Percentiles rank a stretch among this genome's conserved stretches.
These are phyloP conservation scores for Crucihimalaya himalaica DNA, from an alignment of 345 rosid genomes.

Conservation along the genomic window DNA sequence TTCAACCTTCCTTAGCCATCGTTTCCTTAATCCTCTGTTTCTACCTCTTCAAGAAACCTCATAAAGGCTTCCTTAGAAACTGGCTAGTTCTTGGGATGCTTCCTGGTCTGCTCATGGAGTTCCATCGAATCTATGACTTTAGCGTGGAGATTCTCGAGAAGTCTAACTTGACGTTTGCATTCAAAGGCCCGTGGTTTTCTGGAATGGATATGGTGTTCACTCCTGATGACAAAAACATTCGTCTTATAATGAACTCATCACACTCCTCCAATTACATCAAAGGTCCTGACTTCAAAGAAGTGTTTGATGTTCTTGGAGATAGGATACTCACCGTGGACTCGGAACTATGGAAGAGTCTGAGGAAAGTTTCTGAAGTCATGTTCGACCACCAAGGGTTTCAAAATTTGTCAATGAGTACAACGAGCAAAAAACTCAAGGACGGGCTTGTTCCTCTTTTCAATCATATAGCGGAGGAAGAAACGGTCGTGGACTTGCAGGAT, in stretches of 20 bases:
- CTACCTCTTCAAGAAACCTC: neutral
- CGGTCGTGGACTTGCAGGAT: neutral
- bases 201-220: neutral
- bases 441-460: neutral
- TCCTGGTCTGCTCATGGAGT: neutral
- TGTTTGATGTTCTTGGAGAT: neutral
- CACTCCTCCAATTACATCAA: neutral
- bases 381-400: neutral
- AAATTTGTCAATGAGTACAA: neutral
- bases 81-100: neutral
- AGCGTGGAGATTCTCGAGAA: neutral
- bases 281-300: neutral
- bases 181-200: neutral
- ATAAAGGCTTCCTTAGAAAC: neutral
- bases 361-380: neutral
- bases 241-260: neutral
- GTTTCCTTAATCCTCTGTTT: neutral
- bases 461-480: neutral
- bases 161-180: neutral
- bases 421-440: neutral
- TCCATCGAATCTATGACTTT: neutral
- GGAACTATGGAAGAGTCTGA: neutral
- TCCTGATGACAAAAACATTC: neutral
- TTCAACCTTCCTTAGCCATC: neutral
- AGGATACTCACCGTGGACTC: neutral